These are phyloP conservation scores for Claviceps fusiformis DNA, from an alignment of 2,329 filamentous ascomycete species.

Conservation along the genomic window DNA sequence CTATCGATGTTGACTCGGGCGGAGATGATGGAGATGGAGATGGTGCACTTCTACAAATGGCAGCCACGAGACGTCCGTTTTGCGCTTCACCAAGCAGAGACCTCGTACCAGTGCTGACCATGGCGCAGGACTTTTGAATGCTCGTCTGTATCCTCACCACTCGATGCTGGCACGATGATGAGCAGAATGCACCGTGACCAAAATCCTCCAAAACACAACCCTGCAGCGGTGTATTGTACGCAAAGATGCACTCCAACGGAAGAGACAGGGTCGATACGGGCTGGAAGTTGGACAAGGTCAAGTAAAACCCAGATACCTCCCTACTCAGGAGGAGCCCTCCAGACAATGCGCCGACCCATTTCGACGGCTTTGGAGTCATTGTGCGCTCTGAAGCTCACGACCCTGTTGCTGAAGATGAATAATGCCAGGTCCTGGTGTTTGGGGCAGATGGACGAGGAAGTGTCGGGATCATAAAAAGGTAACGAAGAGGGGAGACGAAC, in stretches of 20 bases:
- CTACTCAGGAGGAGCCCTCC: constrained; percentile 12
- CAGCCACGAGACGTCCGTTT: constrained; percentile 21
- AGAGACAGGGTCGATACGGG: constrained; percentile 23
- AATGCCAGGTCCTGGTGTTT: too few relatives aligned
- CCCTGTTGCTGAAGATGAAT: too few relatives aligned
- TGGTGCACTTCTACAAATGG: constrained; percentile 19
- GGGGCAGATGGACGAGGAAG: too few relatives aligned
- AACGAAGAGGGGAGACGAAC: too few relatives aligned
- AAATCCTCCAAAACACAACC: constrained; percentile 26
- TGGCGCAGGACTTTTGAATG: constrained; percentile 16
- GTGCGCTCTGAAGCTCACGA: background rate
- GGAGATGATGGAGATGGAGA: too few relatives aligned
- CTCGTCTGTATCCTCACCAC: constrained; percentile 15
- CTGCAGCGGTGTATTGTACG: constrained; percentile 28
- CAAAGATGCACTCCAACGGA: constrained; percentile 24
- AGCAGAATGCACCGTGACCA: constrained; percentile 20
- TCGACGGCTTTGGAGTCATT: constrained; percentile 1
- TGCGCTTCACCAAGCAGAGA: constrained; percentile 25
- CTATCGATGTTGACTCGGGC: constrained; percentile 1
- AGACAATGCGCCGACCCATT: constrained; percentile 5
- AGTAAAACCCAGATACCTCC: constrained; percentile 11
- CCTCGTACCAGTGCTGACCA: constrained; percentile 11
- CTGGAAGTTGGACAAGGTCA: constrained; percentile 27
- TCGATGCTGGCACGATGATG: constrained; percentile 20
- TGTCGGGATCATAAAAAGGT: too few relatives aligned